A percentile compares a stretch with the other conserved stretches of the same genome.
These are phyloP conservation scores for Cutaneotrichosporon cyanovorans DNA, from an alignment of 1,284 basidiomycete species.

Conservation along the genomic window DNA sequence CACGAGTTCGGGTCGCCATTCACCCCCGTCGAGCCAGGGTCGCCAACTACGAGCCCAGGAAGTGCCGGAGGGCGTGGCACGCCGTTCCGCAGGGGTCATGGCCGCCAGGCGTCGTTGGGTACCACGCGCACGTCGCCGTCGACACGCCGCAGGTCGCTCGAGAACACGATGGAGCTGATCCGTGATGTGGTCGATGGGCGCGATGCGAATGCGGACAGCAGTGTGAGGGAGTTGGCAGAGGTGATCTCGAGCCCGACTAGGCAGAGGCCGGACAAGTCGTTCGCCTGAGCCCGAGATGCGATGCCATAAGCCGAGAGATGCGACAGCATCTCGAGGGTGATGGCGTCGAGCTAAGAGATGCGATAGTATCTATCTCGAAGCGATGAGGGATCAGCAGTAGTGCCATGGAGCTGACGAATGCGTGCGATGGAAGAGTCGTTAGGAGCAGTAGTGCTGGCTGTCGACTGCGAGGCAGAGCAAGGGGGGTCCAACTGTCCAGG, in stretches of 20 bases:
- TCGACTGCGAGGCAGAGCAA: too few relatives aligned
- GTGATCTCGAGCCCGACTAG: conserved; percentile 40
- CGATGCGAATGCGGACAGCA: conserved; percentile 44
- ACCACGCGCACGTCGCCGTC: conserved; percentile 95
- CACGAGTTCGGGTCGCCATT: conserved; percentile 5
- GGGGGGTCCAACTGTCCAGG: too few relatives aligned
- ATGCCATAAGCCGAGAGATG: background rate
- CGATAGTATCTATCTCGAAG: too few relatives aligned
- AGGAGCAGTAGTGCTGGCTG: too few relatives aligned
- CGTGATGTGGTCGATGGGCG: conserved; percentile 74
- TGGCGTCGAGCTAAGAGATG: too few relatives aligned
- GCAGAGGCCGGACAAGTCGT: conserved; percentile 13
- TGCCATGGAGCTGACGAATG: too few relatives aligned
- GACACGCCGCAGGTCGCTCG: conserved; percentile 81
- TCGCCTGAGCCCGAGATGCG: conserved; percentile 6
- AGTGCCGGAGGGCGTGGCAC: conserved; percentile 30
- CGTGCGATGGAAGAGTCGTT: too few relatives aligned
- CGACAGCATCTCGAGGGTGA: background rate
- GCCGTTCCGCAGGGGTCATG: conserved; percentile 58
- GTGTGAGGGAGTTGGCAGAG: conserved; percentile 43
- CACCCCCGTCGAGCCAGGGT: conserved; percentile 8
- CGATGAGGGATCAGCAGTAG: too few relatives aligned
- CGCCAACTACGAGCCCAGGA: conserved; percentile 9
- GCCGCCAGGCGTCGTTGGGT: conserved; percentile 79
- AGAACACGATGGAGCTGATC: conserved; percentile 93